Evolutionary conservation across 192 early-diverging fungal species (phyloP), one percentile per base, ranked within the genome.

Genomic region (Spizellomyces punctatus): DNA sequence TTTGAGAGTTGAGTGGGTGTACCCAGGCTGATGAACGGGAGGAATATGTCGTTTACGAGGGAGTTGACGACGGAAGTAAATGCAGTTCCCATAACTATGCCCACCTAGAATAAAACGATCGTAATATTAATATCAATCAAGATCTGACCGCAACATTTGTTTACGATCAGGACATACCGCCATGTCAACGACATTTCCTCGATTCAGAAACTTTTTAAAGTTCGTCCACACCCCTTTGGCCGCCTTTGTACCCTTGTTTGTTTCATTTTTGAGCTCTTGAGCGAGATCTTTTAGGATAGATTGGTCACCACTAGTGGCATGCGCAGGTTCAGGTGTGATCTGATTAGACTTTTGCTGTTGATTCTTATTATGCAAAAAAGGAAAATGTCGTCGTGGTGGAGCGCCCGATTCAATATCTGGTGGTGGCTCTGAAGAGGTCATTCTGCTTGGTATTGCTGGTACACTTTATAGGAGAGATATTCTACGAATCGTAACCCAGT

Each of bases 1-100:
- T 80, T 78, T 5, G 70, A 56, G 47, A 80, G 59, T 62, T 76
- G 78, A 43, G 64, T 74, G 67, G 81, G 63, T 4, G 78, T 76
- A 7, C 84, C 88, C 44, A 91, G 62, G 22, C 82, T 81, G 64
- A 91, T 81, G 58, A 89, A 49, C 16, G 90, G 69, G 12, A 52
- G 44, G 16, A 47, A 21, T 19, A 66, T 17, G 19, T 67, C 73
- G 10, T 19, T 44, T 48, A 74, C 73, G 42, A 79, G 45, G 10
- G 67, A 61, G 19, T 55, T 84, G 68, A 86, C 81, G 54, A 83
- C 79, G 36, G 69, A 63, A 6, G 82, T 85, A 77, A 89, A 91
- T 12, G 87, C 85, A 45, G 82, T 77, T 68, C 89, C 90, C 58
- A 91, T 88, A 56, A 91, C 84, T 36, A 91, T 76, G 69, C 88